phyloP scores from a whole-genome alignment of 768 basidiomycete genomes.

The Termitomyces sp. region DNA sequence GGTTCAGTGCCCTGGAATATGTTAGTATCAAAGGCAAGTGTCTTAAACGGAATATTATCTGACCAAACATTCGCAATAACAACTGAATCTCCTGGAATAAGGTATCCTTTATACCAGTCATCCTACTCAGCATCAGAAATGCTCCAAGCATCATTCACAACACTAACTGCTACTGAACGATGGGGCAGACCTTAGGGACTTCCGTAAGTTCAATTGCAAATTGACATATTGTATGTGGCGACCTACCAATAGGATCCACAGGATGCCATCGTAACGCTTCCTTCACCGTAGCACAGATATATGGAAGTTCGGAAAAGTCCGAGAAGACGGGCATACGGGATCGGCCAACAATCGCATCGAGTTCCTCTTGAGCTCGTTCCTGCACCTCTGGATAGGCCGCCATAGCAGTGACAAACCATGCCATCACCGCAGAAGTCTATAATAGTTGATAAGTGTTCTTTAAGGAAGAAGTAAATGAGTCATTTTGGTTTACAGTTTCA shows the following conservation, averaged over 20 bases:
- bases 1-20: background rate
- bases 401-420: slow-evolving; percentile 8
- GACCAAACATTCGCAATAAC: background rate
- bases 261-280: background rate
- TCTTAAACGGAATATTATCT: background rate
- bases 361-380: slow-evolving; percentile 5
- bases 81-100: background rate
- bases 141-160: background rate
- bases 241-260: background rate
- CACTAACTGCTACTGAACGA: background rate
- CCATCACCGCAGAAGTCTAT: slow-evolving; percentile 4
- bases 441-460: background rate
- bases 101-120: background rate
- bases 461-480: no score
- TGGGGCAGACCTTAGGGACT: background rate
- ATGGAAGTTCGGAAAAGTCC: background rate
- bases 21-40: background rate
- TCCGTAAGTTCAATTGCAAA: background rate
- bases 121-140: background rate
- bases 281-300: background rate
- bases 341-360: slow-evolving; percentile 2
- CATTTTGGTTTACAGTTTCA: no score
- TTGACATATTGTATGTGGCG: background rate
- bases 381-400: slow-evolving; percentile 5
- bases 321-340: background rate